Percentiles rank a stretch among this genome's conserved stretches.
Evolutionary conservation across 176 grass and related monocot genomes (phyloP).

Genomic region (Typha latifolia): DNA sequence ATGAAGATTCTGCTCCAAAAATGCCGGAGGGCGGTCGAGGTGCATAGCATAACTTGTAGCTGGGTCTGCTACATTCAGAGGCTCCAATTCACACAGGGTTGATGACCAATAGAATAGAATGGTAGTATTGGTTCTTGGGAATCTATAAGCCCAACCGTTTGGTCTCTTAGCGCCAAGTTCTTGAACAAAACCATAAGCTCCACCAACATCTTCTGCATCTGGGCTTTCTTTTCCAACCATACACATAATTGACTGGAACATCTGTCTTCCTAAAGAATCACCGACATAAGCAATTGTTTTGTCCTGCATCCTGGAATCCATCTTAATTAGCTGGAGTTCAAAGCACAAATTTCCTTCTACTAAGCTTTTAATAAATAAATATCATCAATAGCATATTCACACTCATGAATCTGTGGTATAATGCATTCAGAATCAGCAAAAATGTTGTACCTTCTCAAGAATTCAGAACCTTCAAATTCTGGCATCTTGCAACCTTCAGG

Average conservation of each 20-base stretch:
- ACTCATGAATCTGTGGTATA: too few relatives aligned
- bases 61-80: constrained; percentile 45
- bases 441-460: constrained; percentile 60
- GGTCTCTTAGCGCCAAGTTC: constrained; percentile 46
- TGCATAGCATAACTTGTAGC: constrained; percentile 79
- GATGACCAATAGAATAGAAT: constrained; percentile 88
- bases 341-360: constrained; percentile 7
- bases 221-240: constrained; percentile 46
- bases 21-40: constrained; percentile 56
- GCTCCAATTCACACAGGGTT: constrained; percentile 71
- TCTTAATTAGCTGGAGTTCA: constrained; percentile 28
- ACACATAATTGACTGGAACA: constrained; percentile 96
- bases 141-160: constrained; percentile 83
- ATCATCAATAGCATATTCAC: constrained; percentile 4
- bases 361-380: constrained; percentile 3
- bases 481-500: constrained; percentile 65
- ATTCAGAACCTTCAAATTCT: constrained; percentile 51
- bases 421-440: constrained; percentile 23
- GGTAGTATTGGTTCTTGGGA: constrained; percentile 64
- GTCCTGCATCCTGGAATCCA: constrained; percentile 78
- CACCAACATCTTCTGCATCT: constrained; percentile 63
- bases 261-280: constrained; percentile 85
- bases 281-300: constrained; percentile 86
- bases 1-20: constrained; percentile 59
- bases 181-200: constrained; percentile 42